These are phyloP conservation scores for Calonectria crousiana DNA, from an alignment of 2,329 filamentous ascomycete genomes.

Conservation along the genomic window DNA sequence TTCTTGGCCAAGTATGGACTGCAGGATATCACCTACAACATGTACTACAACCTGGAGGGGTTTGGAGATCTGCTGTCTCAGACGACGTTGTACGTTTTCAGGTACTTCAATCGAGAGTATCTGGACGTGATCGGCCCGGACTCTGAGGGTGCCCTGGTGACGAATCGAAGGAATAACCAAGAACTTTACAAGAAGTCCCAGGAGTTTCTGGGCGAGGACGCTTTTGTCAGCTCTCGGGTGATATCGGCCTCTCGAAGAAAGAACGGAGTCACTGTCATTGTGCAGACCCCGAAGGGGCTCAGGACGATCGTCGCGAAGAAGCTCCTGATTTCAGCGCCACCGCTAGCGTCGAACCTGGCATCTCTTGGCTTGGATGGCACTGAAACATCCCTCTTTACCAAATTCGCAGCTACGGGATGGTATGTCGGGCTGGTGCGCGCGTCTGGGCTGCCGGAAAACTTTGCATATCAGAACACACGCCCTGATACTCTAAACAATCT, in stretches of 20 bases:
- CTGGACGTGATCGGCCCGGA: slow-evolving; percentile 23
- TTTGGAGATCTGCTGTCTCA: slow-evolving; percentile 31
- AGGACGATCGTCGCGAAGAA: slow-evolving; percentile 26
- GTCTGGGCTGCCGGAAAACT: slow-evolving; percentile 22
- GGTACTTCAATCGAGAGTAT: slow-evolving; percentile 33
- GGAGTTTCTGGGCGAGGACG: slow-evolving; percentile 23
- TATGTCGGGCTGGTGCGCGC: slow-evolving; percentile 33
- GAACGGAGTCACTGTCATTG: slow-evolving; percentile 17
- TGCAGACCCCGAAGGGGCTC: slow-evolving; percentile 18
- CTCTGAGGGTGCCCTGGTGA: slow-evolving; percentile 31
- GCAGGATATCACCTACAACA: slow-evolving; percentile 25
- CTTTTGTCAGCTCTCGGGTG: slow-evolving; percentile 25
- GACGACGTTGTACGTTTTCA: slow-evolving; percentile 30
- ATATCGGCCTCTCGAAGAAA: slow-evolving; percentile 18
- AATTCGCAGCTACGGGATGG: slow-evolving; percentile 31
- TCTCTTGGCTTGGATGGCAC: slow-evolving; percentile 20
- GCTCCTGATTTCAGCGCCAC: slow-evolving; percentile 29
- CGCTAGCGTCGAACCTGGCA: slow-evolving; percentile 24
- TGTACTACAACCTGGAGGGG: slow-evolving; percentile 35
- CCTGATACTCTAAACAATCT: slow-evolving; percentile 27
- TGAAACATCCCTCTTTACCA: slow-evolving; percentile 24
- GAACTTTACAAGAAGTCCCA: slow-evolving; percentile 30
- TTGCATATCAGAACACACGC: slow-evolving; percentile 34
- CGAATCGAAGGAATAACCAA: slow-evolving; percentile 30
- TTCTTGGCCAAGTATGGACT: slow-evolving; percentile 31